phyloP scores from a whole-genome alignment of 2,329 filamentous ascomycete genomes.

The Boeremia exigua region DNA sequence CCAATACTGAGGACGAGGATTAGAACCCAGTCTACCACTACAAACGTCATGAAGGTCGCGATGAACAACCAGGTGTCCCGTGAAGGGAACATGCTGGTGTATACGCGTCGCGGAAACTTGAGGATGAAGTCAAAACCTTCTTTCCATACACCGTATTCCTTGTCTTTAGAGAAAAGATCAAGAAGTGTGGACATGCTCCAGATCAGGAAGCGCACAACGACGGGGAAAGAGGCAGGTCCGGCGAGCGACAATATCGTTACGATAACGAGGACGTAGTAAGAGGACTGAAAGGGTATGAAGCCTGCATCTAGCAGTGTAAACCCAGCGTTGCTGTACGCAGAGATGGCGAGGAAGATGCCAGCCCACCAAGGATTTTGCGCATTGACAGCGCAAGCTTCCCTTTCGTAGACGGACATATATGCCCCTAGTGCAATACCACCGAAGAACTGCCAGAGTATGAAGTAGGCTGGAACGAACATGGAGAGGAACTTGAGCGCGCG shows the following conservation, averaged over 20 bases:
- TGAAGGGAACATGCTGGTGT: conserved; percentile 31
- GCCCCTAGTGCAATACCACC: conserved; percentile 29
- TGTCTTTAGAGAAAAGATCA: conserved; percentile 23
- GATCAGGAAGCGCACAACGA: conserved; percentile 27
- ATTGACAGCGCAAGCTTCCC: conserved; percentile 27
- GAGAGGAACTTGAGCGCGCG: conserved; percentile 30
- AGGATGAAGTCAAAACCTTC: conserved; percentile 31
- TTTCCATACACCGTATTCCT: conserved; percentile 32
- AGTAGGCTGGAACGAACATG: conserved; percentile 25
- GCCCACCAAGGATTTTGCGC: conserved; percentile 29
- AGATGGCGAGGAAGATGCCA: conserved; percentile 23
- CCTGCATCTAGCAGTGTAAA: conserved; percentile 29
- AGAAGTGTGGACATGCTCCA: conserved; percentile 28
- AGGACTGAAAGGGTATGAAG: conserved; percentile 29
- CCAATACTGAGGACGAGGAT: conserved; percentile 29
- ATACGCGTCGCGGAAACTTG: conserved; percentile 25
- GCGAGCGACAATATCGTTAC: conserved; percentile 29
- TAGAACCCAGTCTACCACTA: conserved; percentile 27
- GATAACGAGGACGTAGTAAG: conserved; percentile 26
- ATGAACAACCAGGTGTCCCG: conserved; percentile 30
- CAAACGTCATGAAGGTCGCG: conserved; percentile 26
- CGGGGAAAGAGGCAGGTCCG: conserved; percentile 26
- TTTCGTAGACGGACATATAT: conserved; percentile 28
- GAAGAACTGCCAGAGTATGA: conserved; percentile 28
- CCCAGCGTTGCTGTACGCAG: conserved; percentile 28